Conservation (phyloP, 768 basidiomycete species). For the Phlegmacium glaucopus region DNA sequence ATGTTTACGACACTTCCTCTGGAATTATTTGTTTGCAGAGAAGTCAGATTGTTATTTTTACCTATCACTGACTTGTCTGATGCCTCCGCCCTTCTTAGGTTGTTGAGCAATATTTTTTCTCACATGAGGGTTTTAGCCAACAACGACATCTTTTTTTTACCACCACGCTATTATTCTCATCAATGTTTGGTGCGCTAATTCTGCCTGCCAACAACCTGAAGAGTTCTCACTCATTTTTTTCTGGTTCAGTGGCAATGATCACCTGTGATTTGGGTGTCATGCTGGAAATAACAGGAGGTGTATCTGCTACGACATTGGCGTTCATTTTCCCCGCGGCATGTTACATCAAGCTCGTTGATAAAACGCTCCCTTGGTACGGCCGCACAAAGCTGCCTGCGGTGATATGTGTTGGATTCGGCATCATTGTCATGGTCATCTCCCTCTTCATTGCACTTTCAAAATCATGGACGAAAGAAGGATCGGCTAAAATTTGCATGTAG, state of each 20-base stretch:
- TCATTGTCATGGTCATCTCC: slow-evolving; percentile 73
- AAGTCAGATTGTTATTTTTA: slow-evolving; percentile 43
- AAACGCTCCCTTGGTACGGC: slow-evolving; percentile 58
- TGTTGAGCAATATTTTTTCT: slow-evolving; percentile 94
- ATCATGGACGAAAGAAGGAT: slow-evolving; percentile 71
- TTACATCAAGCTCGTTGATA: slow-evolving; percentile 70
- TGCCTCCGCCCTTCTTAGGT: slow-evolving; percentile 51
- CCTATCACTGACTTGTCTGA: background rate
- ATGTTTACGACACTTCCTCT: slow-evolving; percentile 98
- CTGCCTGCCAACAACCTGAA: background rate
- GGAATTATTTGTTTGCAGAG: slow-evolving; percentile 95
- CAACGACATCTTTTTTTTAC: slow-evolving; percentile 92
- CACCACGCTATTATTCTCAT: slow-evolving; percentile 71
- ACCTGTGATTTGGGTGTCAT: slow-evolving; percentile 98
- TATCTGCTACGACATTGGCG: slow-evolving; percentile 86
- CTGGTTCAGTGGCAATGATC: slow-evolving; percentile 69
- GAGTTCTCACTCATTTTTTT: slow-evolving; percentile 7
- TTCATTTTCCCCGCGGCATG: slow-evolving; percentile 91
- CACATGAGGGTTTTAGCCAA: slow-evolving; percentile 76
- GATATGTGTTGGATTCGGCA: slow-evolving; percentile 69
- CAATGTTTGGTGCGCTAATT: slow-evolving; percentile 67
- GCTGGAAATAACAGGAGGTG: slow-evolving; percentile 97
- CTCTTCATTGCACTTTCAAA: slow-evolving; percentile 75
- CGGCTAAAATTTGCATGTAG: slow-evolving; percentile 66
- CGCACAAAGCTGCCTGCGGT: slow-evolving; percentile 74